These are phyloP conservation scores for Starmerella bombicola DNA, from an alignment of 805 yeast species.

Conservation along the genomic window DNA sequence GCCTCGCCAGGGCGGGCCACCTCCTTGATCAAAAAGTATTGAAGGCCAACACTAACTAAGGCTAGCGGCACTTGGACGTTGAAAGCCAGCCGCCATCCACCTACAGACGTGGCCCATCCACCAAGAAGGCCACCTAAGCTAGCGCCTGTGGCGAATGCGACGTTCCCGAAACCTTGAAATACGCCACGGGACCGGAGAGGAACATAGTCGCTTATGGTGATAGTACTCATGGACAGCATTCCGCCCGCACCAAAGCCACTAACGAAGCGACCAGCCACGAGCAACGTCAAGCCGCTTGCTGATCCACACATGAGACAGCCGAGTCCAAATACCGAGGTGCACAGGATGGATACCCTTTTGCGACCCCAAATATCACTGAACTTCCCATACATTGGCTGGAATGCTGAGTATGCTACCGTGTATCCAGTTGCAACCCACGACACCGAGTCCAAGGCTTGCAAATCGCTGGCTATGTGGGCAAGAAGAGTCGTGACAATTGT, in stretches of 20 bases:
- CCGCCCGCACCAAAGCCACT: constrained; percentile 94
- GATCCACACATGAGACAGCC: constrained; percentile 44
- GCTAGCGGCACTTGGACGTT: constrained; percentile 32
- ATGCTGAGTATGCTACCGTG: constrained; percentile 54
- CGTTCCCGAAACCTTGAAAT: constrained; percentile 71
- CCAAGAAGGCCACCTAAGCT: constrained; percentile 51
- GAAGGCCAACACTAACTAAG: constrained; percentile 24
- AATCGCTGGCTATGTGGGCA: constrained; percentile 46
- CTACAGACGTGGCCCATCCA: constrained; percentile 40
- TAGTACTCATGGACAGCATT: constrained; percentile 58
- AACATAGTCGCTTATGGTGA: constrained; percentile 63
- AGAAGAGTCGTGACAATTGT: constrained; percentile 50
- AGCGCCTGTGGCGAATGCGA: constrained; percentile 66
- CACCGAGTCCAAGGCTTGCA: constrained; percentile 39
- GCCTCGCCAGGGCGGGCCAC: constrained; percentile 2
- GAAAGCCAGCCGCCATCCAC: constrained; percentile 53
- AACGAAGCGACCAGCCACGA: constrained; percentile 61
- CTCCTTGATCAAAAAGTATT: constrained; percentile 13
- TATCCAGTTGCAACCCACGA: constrained; percentile 68
- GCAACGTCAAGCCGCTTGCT: constrained; percentile 40
- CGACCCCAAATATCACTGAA: constrained; percentile 46
- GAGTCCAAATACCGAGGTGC: constrained; percentile 34
- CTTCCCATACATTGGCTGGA: constrained; percentile 64
- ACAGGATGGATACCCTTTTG: constrained; percentile 32
- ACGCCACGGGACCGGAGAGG: constrained; percentile 66